These are phyloP conservation scores for Solanum hybrid DNA, from an alignment of 305 asterid genomes.

Conservation along the genomic window DNA sequence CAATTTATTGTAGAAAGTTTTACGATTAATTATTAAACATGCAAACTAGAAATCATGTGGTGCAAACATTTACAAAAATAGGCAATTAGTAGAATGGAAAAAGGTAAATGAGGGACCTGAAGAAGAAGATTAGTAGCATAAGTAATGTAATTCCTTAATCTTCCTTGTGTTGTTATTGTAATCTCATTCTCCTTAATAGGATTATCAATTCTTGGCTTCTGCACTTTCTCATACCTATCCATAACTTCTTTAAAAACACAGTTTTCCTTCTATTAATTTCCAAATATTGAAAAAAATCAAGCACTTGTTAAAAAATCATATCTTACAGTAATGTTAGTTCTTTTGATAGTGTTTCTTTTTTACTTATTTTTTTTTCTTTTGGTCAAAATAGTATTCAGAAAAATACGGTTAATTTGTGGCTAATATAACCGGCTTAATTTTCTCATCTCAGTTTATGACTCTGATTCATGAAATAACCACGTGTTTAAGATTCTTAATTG, in stretches of 20 bases:
- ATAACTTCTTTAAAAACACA: constrained; percentile 1
- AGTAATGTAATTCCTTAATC: constrained; percentile 12
- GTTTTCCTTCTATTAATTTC: neutral
- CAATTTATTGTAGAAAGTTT: neutral
- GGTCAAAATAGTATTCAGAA: neutral
- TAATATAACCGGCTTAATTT: neutral
- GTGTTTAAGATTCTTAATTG: neutral
- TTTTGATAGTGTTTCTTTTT: neutral
- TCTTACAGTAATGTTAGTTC: neutral
- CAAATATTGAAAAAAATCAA: neutral
- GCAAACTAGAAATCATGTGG: neutral
- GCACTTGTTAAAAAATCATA: neutral
- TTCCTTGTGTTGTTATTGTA: constrained; percentile 7
- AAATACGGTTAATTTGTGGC: neutral
- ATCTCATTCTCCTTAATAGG: constrained; percentile 7
- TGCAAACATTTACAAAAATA: neutral
- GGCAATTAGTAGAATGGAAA: neutral
- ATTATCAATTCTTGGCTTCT: constrained; percentile 5
- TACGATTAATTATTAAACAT: neutral
- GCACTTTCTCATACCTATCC: constrained; percentile 15
- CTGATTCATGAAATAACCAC: neutral
- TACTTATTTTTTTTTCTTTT: neutral
- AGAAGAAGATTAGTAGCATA: constrained; percentile 11
- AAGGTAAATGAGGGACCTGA: neutral
- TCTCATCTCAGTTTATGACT: neutral